Percentiles rank a stretch among this genome's conserved stretches.
These are phyloP conservation scores for Suhomyces sp. DNA, from an alignment of 805 yeast species.

Conservation along the genomic window DNA sequence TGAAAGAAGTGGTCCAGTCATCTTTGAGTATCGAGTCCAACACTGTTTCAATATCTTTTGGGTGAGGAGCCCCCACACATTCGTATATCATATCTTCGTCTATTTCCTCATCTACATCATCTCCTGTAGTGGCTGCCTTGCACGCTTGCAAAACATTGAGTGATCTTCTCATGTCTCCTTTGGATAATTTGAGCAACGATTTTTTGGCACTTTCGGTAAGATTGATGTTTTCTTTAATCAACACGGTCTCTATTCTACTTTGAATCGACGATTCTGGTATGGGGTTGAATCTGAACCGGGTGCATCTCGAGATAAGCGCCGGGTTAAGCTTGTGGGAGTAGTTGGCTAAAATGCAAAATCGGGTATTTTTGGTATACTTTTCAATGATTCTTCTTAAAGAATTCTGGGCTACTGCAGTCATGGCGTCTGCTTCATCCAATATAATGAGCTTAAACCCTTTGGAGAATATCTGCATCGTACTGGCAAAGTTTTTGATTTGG, in stretches of 20 bases:
- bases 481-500: conserved; percentile 93
- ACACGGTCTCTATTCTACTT: conserved; percentile 65
- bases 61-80: conserved; percentile 94
- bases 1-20: conserved; percentile 79
- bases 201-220: conserved; percentile 57
- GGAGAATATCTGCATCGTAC: conserved; percentile 89
- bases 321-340: conserved; percentile 95
- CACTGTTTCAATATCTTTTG: conserved; percentile 73
- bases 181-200: conserved; percentile 68
- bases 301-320: conserved; percentile 90
- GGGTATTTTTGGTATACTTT: conserved; percentile 88
- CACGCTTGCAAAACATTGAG: conserved; percentile 93
- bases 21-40: conserved; percentile 77
- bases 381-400: conserved; percentile 83
- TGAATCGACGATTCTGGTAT: conserved; percentile 64
- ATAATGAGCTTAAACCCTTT: conserved; percentile 84
- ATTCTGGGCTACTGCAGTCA: conserved; percentile 84
- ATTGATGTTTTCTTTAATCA: conserved; percentile 61
- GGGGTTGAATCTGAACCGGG: conserved; percentile 91
- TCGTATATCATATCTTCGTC: conserved; percentile 79
- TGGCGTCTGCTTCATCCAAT: conserved; percentile 95
- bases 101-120: conserved; percentile 47
- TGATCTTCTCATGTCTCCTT: conserved; percentile 96
- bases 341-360: conserved; percentile 93
- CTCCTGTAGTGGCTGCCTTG: conserved; percentile 59